Conservation (phyloP, 352 stramenopile species). For the Hyaloperonospora arabidopsidis region DNA sequence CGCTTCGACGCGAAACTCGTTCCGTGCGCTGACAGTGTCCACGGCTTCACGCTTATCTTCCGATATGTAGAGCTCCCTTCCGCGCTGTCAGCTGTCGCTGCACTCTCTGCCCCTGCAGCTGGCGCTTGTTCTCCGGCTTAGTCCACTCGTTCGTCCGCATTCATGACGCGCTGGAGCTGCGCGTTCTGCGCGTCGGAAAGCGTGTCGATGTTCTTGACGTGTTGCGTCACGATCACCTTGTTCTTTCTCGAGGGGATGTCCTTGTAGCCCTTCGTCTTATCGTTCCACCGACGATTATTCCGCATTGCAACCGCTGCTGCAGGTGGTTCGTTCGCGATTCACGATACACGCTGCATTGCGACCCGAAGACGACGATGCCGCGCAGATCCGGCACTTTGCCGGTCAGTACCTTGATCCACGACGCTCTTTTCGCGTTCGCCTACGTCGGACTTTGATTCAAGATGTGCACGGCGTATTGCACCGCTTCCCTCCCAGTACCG, state of each 20-base stretch:
- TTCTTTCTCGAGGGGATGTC: too few species aligned
- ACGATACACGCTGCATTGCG: neutral
- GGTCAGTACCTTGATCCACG: slow-evolving; percentile 3
- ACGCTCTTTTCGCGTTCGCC: slow-evolving; percentile 7
- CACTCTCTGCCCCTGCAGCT: too few species aligned
- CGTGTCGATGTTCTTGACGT: neutral
- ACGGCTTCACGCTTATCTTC: too few species aligned
- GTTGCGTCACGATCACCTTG: neutral
- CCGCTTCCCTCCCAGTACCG: slow-evolving; percentile 22
- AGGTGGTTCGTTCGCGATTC: too few species aligned
- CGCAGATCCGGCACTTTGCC: neutral
- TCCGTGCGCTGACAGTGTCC: too few species aligned
- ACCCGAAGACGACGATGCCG: neutral
- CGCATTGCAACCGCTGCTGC: too few species aligned
- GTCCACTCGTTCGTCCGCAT: neutral
- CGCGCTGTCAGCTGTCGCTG: too few species aligned
- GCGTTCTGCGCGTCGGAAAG: neutral
- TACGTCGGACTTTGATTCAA: slow-evolving; percentile 20
- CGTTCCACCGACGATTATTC: neutral
- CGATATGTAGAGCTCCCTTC: too few species aligned
- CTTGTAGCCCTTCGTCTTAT: slow-evolving; percentile 1
- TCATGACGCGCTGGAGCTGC: neutral
- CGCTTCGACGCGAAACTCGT: too few species aligned
- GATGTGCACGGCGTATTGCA: slow-evolving; percentile 23
- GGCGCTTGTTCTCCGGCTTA: too few species aligned